Conservation (phyloP, 164 flowering plant species). For the Berberis vulgaris region DNA sequence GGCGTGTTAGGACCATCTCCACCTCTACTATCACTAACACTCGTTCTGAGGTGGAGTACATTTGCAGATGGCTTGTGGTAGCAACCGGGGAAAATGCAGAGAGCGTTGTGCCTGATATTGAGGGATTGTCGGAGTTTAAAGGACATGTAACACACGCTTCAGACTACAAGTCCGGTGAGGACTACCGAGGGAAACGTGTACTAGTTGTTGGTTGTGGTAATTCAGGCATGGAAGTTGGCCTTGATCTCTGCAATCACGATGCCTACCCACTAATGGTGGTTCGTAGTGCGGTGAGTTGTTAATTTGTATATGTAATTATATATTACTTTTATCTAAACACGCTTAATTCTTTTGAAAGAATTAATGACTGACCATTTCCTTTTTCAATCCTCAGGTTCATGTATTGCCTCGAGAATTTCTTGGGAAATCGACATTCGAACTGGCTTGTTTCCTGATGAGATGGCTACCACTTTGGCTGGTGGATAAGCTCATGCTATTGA, state of each 20-base stretch:
- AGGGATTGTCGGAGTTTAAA: conserved; percentile 42
- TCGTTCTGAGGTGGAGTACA: conserved; percentile 44
- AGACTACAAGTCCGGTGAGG: conserved; percentile 56
- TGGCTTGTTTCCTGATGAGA: conserved; percentile 42
- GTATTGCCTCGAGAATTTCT: conserved; percentile 69
- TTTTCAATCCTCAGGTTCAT: conserved; percentile 45
- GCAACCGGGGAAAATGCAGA: conserved; percentile 89
- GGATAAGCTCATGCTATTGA: conserved; percentile 44
- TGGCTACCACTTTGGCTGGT: conserved; percentile 63
- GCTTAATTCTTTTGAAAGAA: not conserved
- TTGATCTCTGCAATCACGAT: conserved; percentile 67
- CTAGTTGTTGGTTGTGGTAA: conserved; percentile 82
- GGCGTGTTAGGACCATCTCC: conserved; percentile 50
- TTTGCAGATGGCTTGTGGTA: conserved; percentile 67
- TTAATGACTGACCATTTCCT: no score
- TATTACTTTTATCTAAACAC: not conserved
- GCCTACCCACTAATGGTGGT: conserved; percentile 63
- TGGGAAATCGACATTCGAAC: conserved; percentile 60
- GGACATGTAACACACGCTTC: conserved; percentile 48
- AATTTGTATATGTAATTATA: not conserved
- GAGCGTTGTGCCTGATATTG: conserved; percentile 49
- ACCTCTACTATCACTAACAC: not conserved
- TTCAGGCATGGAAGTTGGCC: conserved; percentile 80
- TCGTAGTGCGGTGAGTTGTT: conserved; percentile 52
- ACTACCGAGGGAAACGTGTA: conserved; percentile 38